A percentile compares a stretch with the other conserved stretches of the same genome.
Conservation (phyloP, 805 yeast species). For the Metschnikowia picachoensis region DNA sequence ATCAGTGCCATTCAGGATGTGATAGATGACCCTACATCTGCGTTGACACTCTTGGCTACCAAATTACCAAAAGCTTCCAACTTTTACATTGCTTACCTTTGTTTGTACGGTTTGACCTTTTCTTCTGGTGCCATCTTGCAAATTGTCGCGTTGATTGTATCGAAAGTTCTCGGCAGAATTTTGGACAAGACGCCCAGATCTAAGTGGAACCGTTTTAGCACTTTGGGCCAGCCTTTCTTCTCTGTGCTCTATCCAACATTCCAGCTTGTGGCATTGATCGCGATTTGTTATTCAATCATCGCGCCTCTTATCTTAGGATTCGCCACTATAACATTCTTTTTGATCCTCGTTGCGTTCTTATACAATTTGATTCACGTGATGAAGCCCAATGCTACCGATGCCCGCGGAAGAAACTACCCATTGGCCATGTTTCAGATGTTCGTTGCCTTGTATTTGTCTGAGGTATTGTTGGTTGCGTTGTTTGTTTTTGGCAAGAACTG, state of each 20-base stretch:
- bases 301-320: conserved; percentile 70
- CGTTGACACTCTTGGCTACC: conserved; percentile 69
- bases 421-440: conserved; percentile 68
- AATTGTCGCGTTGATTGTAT: conserved; percentile 65
- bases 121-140: conserved; percentile 78
- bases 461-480: conserved; percentile 63
- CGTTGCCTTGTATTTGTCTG: conserved; percentile 68
- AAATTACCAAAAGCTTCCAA: conserved; percentile 88
- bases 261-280: conserved; percentile 70
- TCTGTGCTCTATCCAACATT: conserved; percentile 79
- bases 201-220: conserved; percentile 75
- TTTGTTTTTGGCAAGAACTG: conserved; percentile 76
- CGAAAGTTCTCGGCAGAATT: conserved; percentile 63
- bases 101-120: conserved; percentile 75
- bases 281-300: conserved; percentile 72
- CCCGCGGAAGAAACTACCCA: conserved; percentile 72
- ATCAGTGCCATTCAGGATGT: conserved; percentile 70
- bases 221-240: conserved; percentile 66
- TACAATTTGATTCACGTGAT: conserved; percentile 64
- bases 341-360: conserved; percentile 57
- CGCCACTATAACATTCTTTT: conserved; percentile 52
- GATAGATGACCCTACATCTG: conserved; percentile 58
- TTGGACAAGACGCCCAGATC: conserved; percentile 89
- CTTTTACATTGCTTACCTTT: conserved; percentile 79
- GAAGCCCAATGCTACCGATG: conserved; percentile 53